phyloP scores from a whole-genome alignment of 2,329 filamentous ascomycete species.

The Talaromyces pinophilus region DNA sequence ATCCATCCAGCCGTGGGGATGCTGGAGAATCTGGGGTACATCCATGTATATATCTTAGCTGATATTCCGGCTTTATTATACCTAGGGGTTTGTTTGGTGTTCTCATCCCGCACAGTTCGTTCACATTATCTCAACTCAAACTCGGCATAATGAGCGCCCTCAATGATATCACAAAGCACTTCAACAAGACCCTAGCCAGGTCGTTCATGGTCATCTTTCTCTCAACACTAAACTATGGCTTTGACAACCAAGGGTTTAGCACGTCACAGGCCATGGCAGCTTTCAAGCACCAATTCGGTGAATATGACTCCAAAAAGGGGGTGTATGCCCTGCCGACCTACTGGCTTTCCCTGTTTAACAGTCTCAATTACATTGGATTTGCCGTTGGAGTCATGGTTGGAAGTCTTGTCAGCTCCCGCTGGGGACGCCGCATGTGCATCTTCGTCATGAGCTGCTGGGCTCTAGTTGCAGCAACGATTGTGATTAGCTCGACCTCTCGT shows the following conservation, averaged over 20 bases:
- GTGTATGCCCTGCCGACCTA: neutral
- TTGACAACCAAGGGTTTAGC: neutral
- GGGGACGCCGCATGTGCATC: constrained; percentile 5
- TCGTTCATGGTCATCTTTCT: too few relatives aligned
- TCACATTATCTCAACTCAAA: too few relatives aligned
- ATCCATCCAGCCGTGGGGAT: too few relatives aligned
- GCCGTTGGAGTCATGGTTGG: neutral
- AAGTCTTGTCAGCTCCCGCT: neutral
- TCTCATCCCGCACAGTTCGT: too few relatives aligned
- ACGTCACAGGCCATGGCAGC: constrained; percentile 5
- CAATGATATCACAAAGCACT: too few relatives aligned
- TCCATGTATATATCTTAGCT: too few relatives aligned
- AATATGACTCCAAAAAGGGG: neutral
- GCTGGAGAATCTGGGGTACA: too few relatives aligned
- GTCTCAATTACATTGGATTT: too few relatives aligned
- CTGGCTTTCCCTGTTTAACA: neutral
- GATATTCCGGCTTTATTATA: too few relatives aligned
- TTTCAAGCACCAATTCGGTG: constrained; percentile 10
- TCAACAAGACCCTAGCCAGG: too few relatives aligned
- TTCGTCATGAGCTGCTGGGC: constrained; percentile 14
- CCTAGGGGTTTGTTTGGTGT: too few relatives aligned
- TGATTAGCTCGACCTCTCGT: neutral
- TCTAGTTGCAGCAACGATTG: neutral
- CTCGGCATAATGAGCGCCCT: too few relatives aligned
- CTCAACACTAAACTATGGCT: neutral